Evolutionary conservation across 148 eudicot genomes (phyloP).

Genomic region (Chenopodium quinoa): DNA sequence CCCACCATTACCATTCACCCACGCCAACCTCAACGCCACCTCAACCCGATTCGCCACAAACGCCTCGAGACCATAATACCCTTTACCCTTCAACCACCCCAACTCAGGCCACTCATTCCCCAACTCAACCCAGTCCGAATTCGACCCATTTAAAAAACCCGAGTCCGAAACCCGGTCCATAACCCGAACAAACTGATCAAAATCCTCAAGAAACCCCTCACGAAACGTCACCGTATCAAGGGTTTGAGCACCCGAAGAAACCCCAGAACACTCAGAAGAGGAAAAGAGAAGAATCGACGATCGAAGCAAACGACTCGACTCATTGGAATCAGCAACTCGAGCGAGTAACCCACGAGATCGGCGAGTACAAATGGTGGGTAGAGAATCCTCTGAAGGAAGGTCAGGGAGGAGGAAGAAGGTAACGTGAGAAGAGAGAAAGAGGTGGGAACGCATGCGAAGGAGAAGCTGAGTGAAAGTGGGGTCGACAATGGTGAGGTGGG

Average conservation of each 20-base stretch:
- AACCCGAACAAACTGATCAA: conserved; percentile 46
- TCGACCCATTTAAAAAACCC: conserved; percentile 62
- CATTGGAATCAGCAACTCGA: conserved; percentile 38
- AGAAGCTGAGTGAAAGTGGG: conserved; percentile 50
- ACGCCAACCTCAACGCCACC: conserved; percentile 74
- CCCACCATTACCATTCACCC: conserved; percentile 66
- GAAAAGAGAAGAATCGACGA: conserved; percentile 50
- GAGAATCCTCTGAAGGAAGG: conserved; percentile 32
- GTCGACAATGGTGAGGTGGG: conserved; percentile 69
- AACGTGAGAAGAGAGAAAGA: conserved; percentile 23
- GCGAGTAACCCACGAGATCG: conserved; percentile 55
- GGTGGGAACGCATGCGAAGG: conserved; percentile 53
- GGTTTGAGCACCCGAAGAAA: conserved; percentile 11
- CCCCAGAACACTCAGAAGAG: conserved; percentile 52
- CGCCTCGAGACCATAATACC: conserved; percentile 78
- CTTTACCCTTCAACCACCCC: conserved; percentile 84
- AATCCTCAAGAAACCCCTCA: conserved; percentile 48
- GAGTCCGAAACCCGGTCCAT: conserved; percentile 65
- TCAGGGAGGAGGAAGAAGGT: conserved; percentile 72
- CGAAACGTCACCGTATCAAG: conserved; percentile 65
- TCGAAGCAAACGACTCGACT: conserved; percentile 34
- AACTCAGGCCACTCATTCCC: conserved; percentile 72
- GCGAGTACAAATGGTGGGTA: conserved; percentile 63
- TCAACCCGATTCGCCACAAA: conserved; percentile 79
- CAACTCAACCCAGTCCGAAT: conserved; percentile 50